A percentile compares a stretch with the other conserved stretches of the same genome.
These are phyloP conservation scores for Micromonas commoda DNA, from an alignment of 139 green algal species.

Conservation along the genomic window DNA sequence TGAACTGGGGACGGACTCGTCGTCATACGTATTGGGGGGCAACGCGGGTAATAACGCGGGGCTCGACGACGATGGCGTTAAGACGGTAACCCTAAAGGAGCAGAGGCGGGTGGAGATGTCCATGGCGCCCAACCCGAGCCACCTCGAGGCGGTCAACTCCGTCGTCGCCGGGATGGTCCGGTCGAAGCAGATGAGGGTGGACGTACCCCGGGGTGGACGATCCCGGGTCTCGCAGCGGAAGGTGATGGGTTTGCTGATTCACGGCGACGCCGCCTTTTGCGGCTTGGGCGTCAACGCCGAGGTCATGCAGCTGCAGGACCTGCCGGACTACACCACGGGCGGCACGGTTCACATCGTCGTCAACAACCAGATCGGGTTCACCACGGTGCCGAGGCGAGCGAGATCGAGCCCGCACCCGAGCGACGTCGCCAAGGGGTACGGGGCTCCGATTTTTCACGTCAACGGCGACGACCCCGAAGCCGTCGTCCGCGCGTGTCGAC, in stretches of 20 bases:
- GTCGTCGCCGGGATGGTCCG: constrained; percentile 69
- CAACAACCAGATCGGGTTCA: constrained; percentile 87
- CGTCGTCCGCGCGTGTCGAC: background rate
- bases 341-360: constrained; percentile 72
- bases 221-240: background rate
- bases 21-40: too few relatives aligned
- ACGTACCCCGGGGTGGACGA: background rate
- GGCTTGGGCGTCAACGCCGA: constrained; percentile 17
- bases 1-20: too few relatives aligned
- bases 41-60: too few relatives aligned
- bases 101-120: constrained; percentile 72
- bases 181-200: constrained; percentile 51
- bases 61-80: too few relatives aligned
- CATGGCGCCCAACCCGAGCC: constrained; percentile 76
- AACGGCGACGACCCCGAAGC: constrained; percentile 72
- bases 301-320: constrained; percentile 25
- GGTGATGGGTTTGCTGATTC: constrained; percentile 8
- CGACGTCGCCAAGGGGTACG: constrained; percentile 56
- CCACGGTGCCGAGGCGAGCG: constrained; percentile 54
- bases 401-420: constrained; percentile 56
- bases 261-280: constrained; percentile 29
- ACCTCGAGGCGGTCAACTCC: constrained; percentile 64
- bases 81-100: too few relatives aligned
- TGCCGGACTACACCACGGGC: constrained; percentile 61
- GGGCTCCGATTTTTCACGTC: constrained; percentile 58